phyloP scores from a whole-genome alignment of 345 rosid genomes.

The Populus deltoides region DNA sequence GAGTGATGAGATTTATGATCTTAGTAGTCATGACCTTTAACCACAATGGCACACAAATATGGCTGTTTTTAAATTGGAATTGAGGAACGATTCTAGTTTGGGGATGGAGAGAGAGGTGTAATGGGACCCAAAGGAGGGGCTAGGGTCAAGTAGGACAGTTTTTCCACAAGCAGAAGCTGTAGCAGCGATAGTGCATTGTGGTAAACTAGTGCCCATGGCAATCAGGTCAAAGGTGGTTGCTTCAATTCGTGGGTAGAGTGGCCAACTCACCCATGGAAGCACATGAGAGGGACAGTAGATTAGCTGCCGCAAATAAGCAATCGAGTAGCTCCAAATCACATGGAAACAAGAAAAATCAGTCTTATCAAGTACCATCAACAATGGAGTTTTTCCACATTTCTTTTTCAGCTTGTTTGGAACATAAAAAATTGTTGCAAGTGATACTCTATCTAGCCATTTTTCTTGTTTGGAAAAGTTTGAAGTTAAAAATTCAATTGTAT shows the following conservation, averaged over 20 bases:
- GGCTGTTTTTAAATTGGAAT: slow-evolving; percentile 30
- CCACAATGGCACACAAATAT: not conserved
- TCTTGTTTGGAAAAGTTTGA: no score
- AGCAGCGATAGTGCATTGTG: slow-evolving; percentile 66
- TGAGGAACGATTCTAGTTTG: slow-evolving; percentile 60
- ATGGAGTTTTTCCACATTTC: no score
- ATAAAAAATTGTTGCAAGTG: no score
- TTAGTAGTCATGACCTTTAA: slow-evolving; percentile 11
- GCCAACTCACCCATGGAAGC: slow-evolving; percentile 42
- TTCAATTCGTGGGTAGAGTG: slow-evolving; percentile 64
- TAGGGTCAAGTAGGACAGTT: slow-evolving; percentile 77
- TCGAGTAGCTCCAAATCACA: no score
- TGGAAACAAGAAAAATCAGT: no score
- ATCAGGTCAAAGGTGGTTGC: slow-evolving; percentile 68
- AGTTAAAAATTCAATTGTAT: no score
- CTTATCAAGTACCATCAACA: no score
- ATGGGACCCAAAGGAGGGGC: slow-evolving; percentile 83
- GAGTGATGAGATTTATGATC: slow-evolving; percentile 27
- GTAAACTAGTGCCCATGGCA: slow-evolving; percentile 66
- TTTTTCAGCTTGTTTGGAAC: no score
- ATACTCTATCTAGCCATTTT: no score
- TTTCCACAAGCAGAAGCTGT: slow-evolving; percentile 60
- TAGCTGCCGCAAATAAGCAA: no score
- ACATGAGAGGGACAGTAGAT: not conserved
- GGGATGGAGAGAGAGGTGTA: slow-evolving; percentile 61